Evolutionary conservation across 2,329 filamentous ascomycete genomes (phyloP).

Genomic region (Fusarium anthophilum): DNA sequence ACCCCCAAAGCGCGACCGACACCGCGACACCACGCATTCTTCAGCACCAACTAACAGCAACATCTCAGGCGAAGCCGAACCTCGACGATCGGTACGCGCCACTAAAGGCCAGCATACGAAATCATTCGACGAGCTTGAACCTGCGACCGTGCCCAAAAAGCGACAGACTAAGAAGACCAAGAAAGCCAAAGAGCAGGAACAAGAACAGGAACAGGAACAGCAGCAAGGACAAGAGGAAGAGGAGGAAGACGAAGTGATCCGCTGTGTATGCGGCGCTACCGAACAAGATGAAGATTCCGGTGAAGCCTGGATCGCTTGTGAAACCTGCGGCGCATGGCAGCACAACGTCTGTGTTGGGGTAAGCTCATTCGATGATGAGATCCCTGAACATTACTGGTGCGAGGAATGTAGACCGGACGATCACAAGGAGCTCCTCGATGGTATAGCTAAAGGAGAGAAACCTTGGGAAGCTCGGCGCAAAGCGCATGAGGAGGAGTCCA

Average conservation of each 20-base stretch:
- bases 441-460: constrained; percentile 81
- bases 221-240: constrained; percentile 63
- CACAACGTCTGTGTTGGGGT: constrained; percentile 97
- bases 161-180: constrained; percentile 60
- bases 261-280: constrained; percentile 91
- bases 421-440: constrained; percentile 82
- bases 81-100: constrained; percentile 91
- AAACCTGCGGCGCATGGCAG: constrained; percentile 93
- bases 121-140: constrained; percentile 80
- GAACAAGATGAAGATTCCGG: constrained; percentile 86
- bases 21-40: constrained; percentile 13
- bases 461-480: constrained; percentile 82
- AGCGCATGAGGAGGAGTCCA: constrained; percentile 69
- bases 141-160: constrained; percentile 62
- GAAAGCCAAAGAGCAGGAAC: constrained; percentile 62
- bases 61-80: constrained; percentile 68
- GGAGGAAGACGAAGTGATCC: constrained; percentile 75
- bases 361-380: constrained; percentile 77
- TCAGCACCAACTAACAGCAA: constrained; percentile 35
- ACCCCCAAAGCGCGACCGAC: constrained; percentile 13
- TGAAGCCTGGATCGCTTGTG: constrained; percentile 95
- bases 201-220: constrained; percentile 57
- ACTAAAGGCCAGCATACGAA: constrained; percentile 97
- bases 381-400: constrained; percentile 89
- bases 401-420: constrained; percentile 87